Evolutionary conservation across 768 basidiomycete species (phyloP), one percentile per base, ranked within the genome.

Genomic region (Rhodosporidiobolus odoratus): DNA sequence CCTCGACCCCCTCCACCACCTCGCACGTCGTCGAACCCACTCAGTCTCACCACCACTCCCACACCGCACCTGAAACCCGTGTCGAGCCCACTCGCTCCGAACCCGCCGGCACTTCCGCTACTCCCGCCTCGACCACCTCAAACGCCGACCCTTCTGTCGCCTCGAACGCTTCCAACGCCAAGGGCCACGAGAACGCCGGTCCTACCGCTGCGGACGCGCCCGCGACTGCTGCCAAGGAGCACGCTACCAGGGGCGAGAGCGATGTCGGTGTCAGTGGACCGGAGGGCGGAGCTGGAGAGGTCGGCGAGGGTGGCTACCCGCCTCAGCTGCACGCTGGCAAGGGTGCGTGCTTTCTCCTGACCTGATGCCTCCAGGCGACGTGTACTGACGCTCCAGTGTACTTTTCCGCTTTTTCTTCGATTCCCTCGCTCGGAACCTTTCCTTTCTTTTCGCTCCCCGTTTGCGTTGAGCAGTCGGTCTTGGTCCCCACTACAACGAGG

Each of bases 401-500:
- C n/a, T n/a, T n/a, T n/a, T n/a, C n/a, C n/a, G n/a, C n/a, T n/a
- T n/a, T n/a, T n/a, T n/a, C n/a, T n/a, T n/a, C n/a, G n/a, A n/a
- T n/a, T n/a, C n/a, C n/a, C n/a, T n/a, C n/a, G n/a, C n/a, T n/a
- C n/a, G n/a, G n/a, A n/a, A n/a, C n/a, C n/a, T n/a, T n/a, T n/a
- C n/a, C n/a, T n/a, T n/a, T n/a, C n/a, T n/a, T n/a, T n/a, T n/a
- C n/a, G n/a, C n/a, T n/a, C n/a, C n/a, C n/a, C n/a, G n/a, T n/a
- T n/a, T n/a, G n/a, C n/a, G n/a, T n/a, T n/a, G n/a, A n/a, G n/a
- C n/a, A n/a, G n/a, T 54, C 10, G 70, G 70, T 10, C 41, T 59
- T 16, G 70, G 70, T 17, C 70, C 70, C 12, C 40, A 58, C 41
- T 67, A 67, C 62, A 58, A 63, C 16, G 52, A n/a, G 10, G 62